These are phyloP conservation scores for Eustoma russellianum DNA, from an alignment of 257 asterid genomes.

Conservation along the genomic window DNA sequence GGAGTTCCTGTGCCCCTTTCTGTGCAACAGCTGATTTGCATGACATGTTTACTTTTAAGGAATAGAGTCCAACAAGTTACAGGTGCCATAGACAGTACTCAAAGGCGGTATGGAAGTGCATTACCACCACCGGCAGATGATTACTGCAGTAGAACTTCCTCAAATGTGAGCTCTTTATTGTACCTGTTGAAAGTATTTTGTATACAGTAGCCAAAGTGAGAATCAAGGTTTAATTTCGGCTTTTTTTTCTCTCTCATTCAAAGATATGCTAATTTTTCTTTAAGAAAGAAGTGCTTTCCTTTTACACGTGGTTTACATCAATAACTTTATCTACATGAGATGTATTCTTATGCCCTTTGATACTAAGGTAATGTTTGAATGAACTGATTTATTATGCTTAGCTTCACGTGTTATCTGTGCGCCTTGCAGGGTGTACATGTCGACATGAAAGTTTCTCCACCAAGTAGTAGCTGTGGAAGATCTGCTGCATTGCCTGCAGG, in stretches of 20 bases:
- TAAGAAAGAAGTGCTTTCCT: too few relatives aligned
- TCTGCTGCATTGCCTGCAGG: slow-evolving; percentile 91
- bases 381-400: too few relatives aligned
- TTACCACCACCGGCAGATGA: slow-evolving; percentile 91
- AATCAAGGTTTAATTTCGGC: too few relatives aligned
- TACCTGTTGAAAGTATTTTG: background rate
- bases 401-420: slow-evolving; percentile 2
- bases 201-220: background rate
- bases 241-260: too few relatives aligned
- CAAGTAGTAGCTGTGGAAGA: slow-evolving; percentile 84
- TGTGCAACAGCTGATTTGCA: slow-evolving; percentile 23
- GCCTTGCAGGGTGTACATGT: slow-evolving; percentile 26
- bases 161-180: slow-evolving; percentile 53
- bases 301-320: too few relatives aligned
- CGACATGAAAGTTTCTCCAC: slow-evolving; percentile 36
- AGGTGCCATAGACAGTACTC: slow-evolving; percentile 51
- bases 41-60: slow-evolving; percentile 44
- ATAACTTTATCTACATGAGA: too few relatives aligned
- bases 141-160: slow-evolving; percentile 47
- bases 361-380: too few relatives aligned
- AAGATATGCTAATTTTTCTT: too few relatives aligned
- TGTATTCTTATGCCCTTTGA: too few relatives aligned
- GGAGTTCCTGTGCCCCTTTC: slow-evolving; percentile 4
- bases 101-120: slow-evolving; percentile 64
- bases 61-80: slow-evolving; percentile 73